Base-by-base conservation (phyloP, 1,139 yeast genomes). In the Tardiomyces digboiensis region DNA sequence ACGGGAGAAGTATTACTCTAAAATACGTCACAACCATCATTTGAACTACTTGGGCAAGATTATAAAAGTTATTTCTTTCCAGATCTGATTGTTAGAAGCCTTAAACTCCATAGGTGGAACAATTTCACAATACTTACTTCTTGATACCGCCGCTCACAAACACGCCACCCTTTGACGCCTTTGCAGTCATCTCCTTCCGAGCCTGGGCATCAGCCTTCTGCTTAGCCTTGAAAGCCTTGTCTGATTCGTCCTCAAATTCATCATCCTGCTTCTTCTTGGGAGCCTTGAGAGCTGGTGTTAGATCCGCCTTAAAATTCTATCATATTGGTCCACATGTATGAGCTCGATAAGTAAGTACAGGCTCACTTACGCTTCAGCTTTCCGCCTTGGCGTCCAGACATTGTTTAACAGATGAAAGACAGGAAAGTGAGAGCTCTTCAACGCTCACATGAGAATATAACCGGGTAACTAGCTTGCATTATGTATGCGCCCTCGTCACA, bases 171-270 rank as follows among this genome's bases (percentile, higher is more conserved):
- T 83, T 78, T 58, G 84, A 72, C 49, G 95, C 93, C 67, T 84
- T 81, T 46, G 82, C 78, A 52, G 93, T 89, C 82, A 89, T 76
- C 46, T 83, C 94, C 70, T 89, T 88, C 67, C 80, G 81, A 38
- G 96, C 95, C 61, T 83, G 86, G 55, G 91, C 95, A 53, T 86
- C 97, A 46, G 95, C 96, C 68, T 82, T 86, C 70, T 86, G 95
- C 74, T 87, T 89, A 60, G 84, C 91, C 72, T 87, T 86, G 76
- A 80, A 88, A 5, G 96, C 96, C 29, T 73, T 48, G 54, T 88
- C 97, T 47, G 88, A 97, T 6, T 89, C 96, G 61, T 87, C 95
- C 37, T 74, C 68, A 21, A 78, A 82, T 46, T 80, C 86, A 49
- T 70, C 72, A 57, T 76, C 76, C 75, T 86, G 86, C 72, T 76